Evolutionary conservation across 495 filamentous ascomycete species (phyloP).

Genomic region (Neurospora sp.): DNA sequence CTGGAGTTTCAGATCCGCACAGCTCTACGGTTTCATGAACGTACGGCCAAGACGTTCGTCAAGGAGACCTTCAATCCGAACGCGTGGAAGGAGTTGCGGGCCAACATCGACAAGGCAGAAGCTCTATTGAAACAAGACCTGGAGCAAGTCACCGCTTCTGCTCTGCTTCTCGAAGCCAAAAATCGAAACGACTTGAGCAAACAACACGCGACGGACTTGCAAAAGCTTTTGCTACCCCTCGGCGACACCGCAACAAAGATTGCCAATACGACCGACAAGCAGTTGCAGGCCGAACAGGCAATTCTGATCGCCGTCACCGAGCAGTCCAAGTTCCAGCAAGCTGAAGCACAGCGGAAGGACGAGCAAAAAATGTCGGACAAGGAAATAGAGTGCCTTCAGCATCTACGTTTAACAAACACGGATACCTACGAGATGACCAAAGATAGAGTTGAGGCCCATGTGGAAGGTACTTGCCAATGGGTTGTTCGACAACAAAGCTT

Average conservation of each 20-base stretch:
- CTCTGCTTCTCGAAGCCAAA: neutral
- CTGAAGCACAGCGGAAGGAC: neutral
- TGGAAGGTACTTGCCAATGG: conserved; percentile 33
- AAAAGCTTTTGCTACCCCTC: neutral
- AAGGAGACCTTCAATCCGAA: neutral
- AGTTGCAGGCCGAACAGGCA: neutral
- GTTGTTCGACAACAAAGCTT: conserved; percentile 25
- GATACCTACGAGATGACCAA: neutral
- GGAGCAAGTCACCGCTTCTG: neutral
- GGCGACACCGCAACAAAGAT: neutral
- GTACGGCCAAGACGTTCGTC: neutral
- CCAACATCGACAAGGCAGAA: neutral
- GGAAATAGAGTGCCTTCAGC: neutral
- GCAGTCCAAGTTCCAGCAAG: neutral
- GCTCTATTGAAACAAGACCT: neutral
- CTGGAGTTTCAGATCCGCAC: neutral
- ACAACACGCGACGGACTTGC: neutral
- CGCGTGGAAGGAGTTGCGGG: neutral
- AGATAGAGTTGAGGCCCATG: neutral
- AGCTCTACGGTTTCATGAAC: neutral
- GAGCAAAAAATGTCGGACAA: neutral
- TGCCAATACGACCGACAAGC: neutral
- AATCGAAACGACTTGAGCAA: neutral
- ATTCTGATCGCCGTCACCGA: neutral
- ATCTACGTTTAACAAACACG: neutral